A percentile compares a stretch with the other conserved stretches of the same genome.
These are phyloP conservation scores for Metschnikowia lochheadii DNA, from an alignment of 805 yeast genomes.

Conservation along the genomic window DNA sequence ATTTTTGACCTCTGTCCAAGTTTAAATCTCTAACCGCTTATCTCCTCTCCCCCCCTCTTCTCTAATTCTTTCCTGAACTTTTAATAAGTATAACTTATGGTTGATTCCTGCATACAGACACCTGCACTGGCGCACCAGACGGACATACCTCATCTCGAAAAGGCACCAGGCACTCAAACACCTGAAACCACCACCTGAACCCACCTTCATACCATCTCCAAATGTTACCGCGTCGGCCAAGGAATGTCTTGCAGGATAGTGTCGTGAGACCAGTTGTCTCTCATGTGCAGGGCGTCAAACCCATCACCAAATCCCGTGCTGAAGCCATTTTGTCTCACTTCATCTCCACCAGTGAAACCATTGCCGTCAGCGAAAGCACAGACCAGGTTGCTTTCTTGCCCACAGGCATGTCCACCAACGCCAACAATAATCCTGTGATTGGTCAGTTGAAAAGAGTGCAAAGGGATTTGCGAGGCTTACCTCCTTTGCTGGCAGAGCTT, in stretches of 20 bases:
- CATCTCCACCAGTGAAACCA: conserved; percentile 36
- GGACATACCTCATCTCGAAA: conserved; percentile 2
- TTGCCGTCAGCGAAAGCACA: conserved; percentile 27
- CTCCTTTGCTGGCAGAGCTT: conserved; percentile 46
- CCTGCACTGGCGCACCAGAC: background rate
- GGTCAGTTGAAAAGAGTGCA: conserved; percentile 71
- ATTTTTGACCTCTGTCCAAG: too few species aligned
- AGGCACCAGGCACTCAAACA: background rate
- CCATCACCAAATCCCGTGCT: conserved; percentile 39
- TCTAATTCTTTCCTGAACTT: too few species aligned
- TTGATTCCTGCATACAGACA: too few species aligned
- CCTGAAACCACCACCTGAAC: background rate
- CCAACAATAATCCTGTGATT: conserved; percentile 38
- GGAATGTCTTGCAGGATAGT: conserved; percentile 40
- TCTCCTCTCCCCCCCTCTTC: too few species aligned
- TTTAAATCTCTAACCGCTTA: too few species aligned
- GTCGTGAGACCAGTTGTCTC: conserved; percentile 47
- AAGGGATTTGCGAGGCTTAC: conserved; percentile 75
- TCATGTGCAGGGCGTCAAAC: conserved; percentile 25
- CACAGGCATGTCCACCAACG: conserved; percentile 30
- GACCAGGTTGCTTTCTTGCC: conserved; percentile 17
- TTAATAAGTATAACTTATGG: too few species aligned
- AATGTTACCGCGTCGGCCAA: conserved; percentile 31
- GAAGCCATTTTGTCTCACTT: conserved; percentile 43
- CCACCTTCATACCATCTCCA: background rate